phyloP scores from a whole-genome alignment of 1,284 basidiomycete genomes.

The Ustilago lituana region DNA sequence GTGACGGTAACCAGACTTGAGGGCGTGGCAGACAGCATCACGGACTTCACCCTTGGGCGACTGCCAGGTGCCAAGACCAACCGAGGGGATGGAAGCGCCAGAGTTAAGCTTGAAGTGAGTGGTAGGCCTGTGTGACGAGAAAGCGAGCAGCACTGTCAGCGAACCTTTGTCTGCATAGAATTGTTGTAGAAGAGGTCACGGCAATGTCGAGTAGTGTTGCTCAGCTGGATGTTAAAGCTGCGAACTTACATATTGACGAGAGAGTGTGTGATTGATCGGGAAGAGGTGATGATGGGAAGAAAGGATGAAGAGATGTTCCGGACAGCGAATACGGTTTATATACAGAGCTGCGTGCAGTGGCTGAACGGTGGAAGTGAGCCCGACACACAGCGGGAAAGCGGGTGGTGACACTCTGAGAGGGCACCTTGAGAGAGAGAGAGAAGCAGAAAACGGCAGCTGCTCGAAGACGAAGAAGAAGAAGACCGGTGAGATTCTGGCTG shows the following conservation, averaged over 20 bases:
- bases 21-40: conserved; percentile 68
- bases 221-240: neutral
- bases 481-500: too few species aligned
- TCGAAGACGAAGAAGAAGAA: too few species aligned
- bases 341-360: too few species aligned
- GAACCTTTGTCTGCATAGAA: too few species aligned
- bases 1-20: conserved; percentile 60
- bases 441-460: neutral
- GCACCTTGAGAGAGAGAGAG: too few species aligned
- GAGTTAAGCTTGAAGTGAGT: conserved; percentile 55
- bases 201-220: too few species aligned
- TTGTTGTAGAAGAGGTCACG: too few species aligned
- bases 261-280: neutral
- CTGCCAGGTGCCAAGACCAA: conserved; percentile 56
- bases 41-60: conserved; percentile 69
- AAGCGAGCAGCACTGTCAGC: neutral
- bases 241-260: conserved; percentile 30
- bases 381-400: too few species aligned
- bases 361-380: too few species aligned
- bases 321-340: conserved; percentile 16
- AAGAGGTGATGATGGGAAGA: conserved; percentile 5
- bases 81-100: conserved; percentile 53
- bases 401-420: too few species aligned
- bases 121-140: conserved; percentile 18
- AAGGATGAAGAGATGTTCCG: conserved; percentile 9